These are phyloP conservation scores for Fusarium sp. DNA, from an alignment of 2,329 filamentous ascomycete species.

Conservation along the genomic window DNA sequence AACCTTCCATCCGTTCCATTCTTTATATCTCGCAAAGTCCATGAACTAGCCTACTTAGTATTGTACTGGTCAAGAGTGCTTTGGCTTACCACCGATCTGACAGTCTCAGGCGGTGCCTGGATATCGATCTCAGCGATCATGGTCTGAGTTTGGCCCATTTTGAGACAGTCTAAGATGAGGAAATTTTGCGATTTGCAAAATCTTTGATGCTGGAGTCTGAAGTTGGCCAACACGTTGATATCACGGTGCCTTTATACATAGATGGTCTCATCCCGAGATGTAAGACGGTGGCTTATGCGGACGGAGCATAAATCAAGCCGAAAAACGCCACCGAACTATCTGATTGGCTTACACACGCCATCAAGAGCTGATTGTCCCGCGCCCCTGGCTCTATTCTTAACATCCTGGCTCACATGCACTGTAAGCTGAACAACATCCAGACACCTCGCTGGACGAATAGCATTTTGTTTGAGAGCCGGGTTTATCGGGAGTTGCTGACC, in stretches of 20 bases:
- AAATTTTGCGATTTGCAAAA: not conserved
- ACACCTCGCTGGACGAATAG: not conserved
- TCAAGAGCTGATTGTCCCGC: not conserved
- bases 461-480: not conserved
- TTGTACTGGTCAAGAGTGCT: not conserved
- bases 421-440: not conserved
- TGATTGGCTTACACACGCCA: not conserved
- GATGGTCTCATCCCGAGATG: not conserved
- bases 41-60: not conserved
- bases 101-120: slow-evolving; percentile 5
- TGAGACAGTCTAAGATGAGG: not conserved
- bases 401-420: not conserved
- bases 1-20: slow-evolving; percentile 20
- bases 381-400: not conserved
- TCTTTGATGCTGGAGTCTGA: not conserved
- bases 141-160: slow-evolving; percentile 13
- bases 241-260: not conserved
- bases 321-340: not conserved
- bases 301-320: not conserved
- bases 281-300: not conserved
- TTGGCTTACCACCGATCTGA: slow-evolving; percentile 3
- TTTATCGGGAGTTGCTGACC: not conserved
- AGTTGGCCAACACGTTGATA: not conserved
- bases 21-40: slow-evolving; percentile 2
- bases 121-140: slow-evolving; percentile 16